Evolutionary conservation across 2,329 filamentous ascomycete species (phyloP).

Genomic region (Xylaria sp.): DNA sequence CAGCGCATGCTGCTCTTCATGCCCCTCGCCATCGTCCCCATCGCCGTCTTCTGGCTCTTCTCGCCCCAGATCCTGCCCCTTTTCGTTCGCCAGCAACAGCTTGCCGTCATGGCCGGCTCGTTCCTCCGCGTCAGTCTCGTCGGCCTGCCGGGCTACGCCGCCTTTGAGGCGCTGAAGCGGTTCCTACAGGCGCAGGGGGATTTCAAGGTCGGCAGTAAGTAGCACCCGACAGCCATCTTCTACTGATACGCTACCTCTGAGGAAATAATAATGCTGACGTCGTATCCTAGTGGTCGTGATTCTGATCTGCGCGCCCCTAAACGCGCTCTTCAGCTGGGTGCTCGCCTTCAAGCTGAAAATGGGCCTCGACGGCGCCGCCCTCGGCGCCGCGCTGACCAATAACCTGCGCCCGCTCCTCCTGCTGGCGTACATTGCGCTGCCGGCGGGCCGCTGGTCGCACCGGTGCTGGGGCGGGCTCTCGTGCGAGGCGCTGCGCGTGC

Average conservation of each 20-base stretch:
- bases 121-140: slow-evolving; percentile 53
- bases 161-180: slow-evolving; percentile 57
- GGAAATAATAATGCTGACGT: too few relatives aligned
- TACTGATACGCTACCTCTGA: too few relatives aligned
- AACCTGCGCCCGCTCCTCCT: slow-evolving; percentile 52
- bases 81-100: slow-evolving; percentile 49
- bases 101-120: slow-evolving; percentile 51
- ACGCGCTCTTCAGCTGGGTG: slow-evolving; percentile 52
- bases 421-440: slow-evolving; percentile 47
- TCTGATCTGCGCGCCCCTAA: slow-evolving; percentile 50
- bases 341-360: slow-evolving; percentile 47
- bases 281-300: slow-evolving; percentile 52
- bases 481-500: slow-evolving; percentile 36
- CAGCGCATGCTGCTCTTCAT: slow-evolving; percentile 57
- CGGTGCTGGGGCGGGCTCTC: slow-evolving; percentile 51
- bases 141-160: slow-evolving; percentile 55
- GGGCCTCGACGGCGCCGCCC: slow-evolving; percentile 54
- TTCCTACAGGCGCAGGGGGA: slow-evolving; percentile 59
- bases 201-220: slow-evolving; percentile 53
- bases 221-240: too few relatives aligned
- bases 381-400: slow-evolving; percentile 53
- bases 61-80: slow-evolving; percentile 49
- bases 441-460: slow-evolving; percentile 42
- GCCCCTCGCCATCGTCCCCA: slow-evolving; percentile 49
- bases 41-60: slow-evolving; percentile 51